Percentiles rank a stretch among this genome's conserved stretches.
phyloP scores from a whole-genome alignment of 805 yeast species.

The Metschnikowia amazonensis region DNA sequence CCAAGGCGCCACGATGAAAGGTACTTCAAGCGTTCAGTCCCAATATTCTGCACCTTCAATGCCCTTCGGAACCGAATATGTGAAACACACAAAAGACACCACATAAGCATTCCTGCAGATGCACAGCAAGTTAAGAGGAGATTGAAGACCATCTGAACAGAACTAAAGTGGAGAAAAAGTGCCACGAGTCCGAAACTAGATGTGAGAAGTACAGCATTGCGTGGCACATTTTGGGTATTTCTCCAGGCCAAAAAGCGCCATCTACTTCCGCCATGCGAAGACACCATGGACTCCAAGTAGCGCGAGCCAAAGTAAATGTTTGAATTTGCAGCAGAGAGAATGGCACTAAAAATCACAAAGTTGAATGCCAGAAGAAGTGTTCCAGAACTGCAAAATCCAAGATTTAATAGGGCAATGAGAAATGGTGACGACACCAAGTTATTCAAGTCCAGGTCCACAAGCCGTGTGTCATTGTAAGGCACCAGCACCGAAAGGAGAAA shows the following conservation, averaged over 20 bases:
- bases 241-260: slow-evolving; percentile 8
- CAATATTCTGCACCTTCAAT: slow-evolving; percentile 8
- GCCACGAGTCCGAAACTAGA: slow-evolving; percentile 22
- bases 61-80: slow-evolving; percentile 18
- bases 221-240: slow-evolving; percentile 17
- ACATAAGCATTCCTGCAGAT: slow-evolving; percentile 27
- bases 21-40: slow-evolving; percentile 5
- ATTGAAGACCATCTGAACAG: slow-evolving; percentile 18
- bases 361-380: slow-evolving; percentile 18
- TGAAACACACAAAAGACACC: slow-evolving; percentile 22
- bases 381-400: slow-evolving; percentile 14
- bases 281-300: slow-evolving; percentile 19
- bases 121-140: slow-evolving; percentile 23
- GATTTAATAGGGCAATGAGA: slow-evolving; percentile 20
- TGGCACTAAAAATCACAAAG: slow-evolving; percentile 20
- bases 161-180: slow-evolving; percentile 17
- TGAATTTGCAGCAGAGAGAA: slow-evolving; percentile 28
- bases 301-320: slow-evolving; percentile 27
- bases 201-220: slow-evolving; percentile 19
- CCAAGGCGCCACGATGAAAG: slow-evolving; percentile 9
- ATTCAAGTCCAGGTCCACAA: slow-evolving; percentile 9
- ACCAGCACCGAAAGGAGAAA: slow-evolving; percentile 17
- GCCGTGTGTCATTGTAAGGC: slow-evolving; percentile 11
- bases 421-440: slow-evolving; percentile 23
- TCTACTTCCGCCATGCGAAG: slow-evolving; percentile 5